Evolutionary conservation across 495 filamentous ascomycete species (phyloP), one percentile per base, ranked within the genome.

Genomic region (Podospora comata): DNA sequence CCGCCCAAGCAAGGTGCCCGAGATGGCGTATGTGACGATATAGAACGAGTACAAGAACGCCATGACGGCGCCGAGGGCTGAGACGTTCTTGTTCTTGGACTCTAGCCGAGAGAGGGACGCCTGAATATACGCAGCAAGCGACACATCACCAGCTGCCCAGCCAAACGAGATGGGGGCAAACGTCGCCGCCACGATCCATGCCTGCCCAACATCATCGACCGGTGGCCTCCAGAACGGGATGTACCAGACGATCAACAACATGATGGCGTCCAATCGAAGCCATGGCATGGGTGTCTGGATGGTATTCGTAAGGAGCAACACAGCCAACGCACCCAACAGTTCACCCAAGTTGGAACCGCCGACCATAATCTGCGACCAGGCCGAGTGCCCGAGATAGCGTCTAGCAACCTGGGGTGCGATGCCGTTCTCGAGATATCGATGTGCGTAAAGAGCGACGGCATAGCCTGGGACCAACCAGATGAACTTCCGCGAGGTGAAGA

Each of bases 141-240:
- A 80, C 9, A 83, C 80, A 66, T 84, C 80, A 2, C 80, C 81
- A 11, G 80, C 80, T 2, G 80, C 81, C 81, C 81, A 82, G 9
- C 80, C 81, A 55, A 82, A 82, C 11, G 80, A 80, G 30, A 83
- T 78, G 4, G 80, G 81, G 48, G 79, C 66, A 64, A 82, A 82
- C 0, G 75, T 78, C 3, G 75, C 80, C 3, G 81, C 81, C 9
- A 78, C 77, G 16, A 77, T 67, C 80, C 79, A 82, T 7, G 80
- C 81, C 65, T 78, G 73, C 2, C 66, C 64, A 65, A 78, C 77
- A 3, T 77, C 61, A 13, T 67, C 70, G 2, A 53, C 19, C 0
- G 62, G 62, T 0, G 78, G 78, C 4, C 68, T 65, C 65, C 72
- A 80, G 59, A 71, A 81, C 1, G 80, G 79, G 0, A 83, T 67